These are phyloP conservation scores for Schwanniomyces sp. DNA, from an alignment of 805 yeast species.

Conservation along the genomic window DNA sequence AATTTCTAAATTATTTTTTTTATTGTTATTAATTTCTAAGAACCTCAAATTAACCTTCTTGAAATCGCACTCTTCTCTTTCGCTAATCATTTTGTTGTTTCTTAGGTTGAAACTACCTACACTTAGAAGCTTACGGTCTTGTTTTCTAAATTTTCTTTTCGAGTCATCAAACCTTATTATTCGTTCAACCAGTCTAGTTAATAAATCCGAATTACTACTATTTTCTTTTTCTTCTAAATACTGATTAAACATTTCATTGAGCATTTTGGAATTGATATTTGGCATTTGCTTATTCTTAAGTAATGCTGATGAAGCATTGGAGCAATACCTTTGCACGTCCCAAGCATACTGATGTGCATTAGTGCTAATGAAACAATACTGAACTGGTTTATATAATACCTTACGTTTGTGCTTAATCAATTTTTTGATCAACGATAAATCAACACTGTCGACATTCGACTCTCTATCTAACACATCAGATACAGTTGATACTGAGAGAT, in stretches of 20 bases:
- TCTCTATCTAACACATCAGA: background rate
- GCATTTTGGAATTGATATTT: background rate
- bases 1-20: background rate
- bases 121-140: constrained; percentile 11
- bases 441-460: background rate
- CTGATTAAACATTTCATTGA: constrained; percentile 8
- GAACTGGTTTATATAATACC: constrained; percentile 21
- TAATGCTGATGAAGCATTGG: constrained; percentile 1
- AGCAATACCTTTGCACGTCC: constrained; percentile 5
- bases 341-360: constrained; percentile 14
- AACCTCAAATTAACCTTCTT: background rate
- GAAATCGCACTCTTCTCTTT: background rate
- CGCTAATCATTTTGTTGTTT: background rate
- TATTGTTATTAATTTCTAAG: background rate
- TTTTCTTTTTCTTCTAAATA: constrained; percentile 9
- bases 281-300: background rate
- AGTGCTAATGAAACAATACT: constrained; percentile 19
- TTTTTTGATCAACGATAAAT: constrained; percentile 4
- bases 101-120: constrained; percentile 4
- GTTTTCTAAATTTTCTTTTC: constrained; percentile 13
- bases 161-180: constrained; percentile 14
- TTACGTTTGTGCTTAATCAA: constrained; percentile 13
- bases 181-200: constrained; percentile 13
- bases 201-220: constrained; percentile 10
- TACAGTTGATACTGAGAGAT: constrained; percentile 2